Base-by-base conservation (phyloP, 352 stramenopile species). In the Phytopythium aichiense region DNA sequence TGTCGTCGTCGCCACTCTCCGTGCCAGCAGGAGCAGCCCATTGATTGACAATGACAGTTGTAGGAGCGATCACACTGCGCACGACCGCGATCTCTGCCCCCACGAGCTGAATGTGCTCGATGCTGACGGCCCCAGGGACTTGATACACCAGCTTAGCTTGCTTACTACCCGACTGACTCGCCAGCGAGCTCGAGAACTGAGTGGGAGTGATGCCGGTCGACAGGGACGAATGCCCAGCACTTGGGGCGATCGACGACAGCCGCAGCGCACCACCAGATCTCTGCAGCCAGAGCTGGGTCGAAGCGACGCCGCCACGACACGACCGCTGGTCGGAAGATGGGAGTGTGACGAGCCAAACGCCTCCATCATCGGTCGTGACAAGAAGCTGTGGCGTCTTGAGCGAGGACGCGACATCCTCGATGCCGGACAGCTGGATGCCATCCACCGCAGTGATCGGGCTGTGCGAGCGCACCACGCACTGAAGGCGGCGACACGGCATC, bases 301-400 rank as follows among this genome's bases (percentile, higher is more conserved):
- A n/a, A n/a, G n/a, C 28, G 2, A 42, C 16, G 9, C 50, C 50
- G 8, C 50, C 50, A 18, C 30, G 18, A 20, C 3, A 18, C 16
- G 50, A 20, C 4, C 15, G 3, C 0, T 42, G 30, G 11, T 25
- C 20, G 2, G 49, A 40, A 30, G 18, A 35, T 1, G 77, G 66
- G 11, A 84, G 56, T n/a, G 61, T 76, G 46, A 84, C 76, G 8
- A 80, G 35, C 77, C 79, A 91, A 42, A 91, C 45, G 18, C 63
- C 67, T 16, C 81, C 81, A 46, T 83, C 73, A 20, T 55, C 64
- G 2, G 61, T 60, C 1, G 74, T 64, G 9, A 89, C 60, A 7
- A 87, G 50, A 0, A 89, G 20, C 45, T 71, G 56, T 18, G 43
- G 38, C 22, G 7, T 13, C 35, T 31, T 46, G 28, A 60, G 18